Base-by-base conservation (phyloP, 257 asterid species). In the Rehmannia glutinosa region DNA sequence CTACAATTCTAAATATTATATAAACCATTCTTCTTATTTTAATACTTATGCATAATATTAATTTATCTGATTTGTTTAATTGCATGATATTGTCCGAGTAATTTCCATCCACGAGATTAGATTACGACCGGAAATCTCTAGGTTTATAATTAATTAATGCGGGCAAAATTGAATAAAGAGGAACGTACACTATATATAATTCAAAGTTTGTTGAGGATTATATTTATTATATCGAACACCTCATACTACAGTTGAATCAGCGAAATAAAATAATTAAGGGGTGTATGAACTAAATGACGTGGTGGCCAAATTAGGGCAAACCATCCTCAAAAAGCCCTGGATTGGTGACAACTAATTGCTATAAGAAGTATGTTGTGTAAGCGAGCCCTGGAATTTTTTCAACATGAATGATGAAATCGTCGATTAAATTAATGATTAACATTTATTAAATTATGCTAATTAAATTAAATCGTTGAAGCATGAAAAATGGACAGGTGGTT, bases 121-220 rank as follows among this genome's bases (percentile, higher is more conserved):
- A 47, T 57, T n/a, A 47, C 13, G 60, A 6, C 6, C 35, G 38
- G 54, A 62, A 49, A 27, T 63, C 46, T 20, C 20, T 10, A 9
- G n/a, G n/a, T n/a, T n/a, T n/a, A n/a, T n/a, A n/a, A n/a, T n/a
- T n/a, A 55, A 56, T 70, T 30, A 38, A 50, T 68, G 58, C 53
- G 54, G 75, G 63, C 24, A 36, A 30, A 28, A 57, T 56, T 55
- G 72, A 52, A 70, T 60, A 27, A 35, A 33, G 36, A 11, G 16
- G 4, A n/a, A n/a, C n/a, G n/a, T n/a, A n/a, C n/a, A n/a, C n/a
- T n/a, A 62, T 60, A 52, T 59, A 54, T 54, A 55, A 70, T 80
- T 79, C 77, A 76, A 77, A 74, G 86, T 75, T 86, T 77, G 87
- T 86, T 83, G 87, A 66, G 62, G 74, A 69, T 64, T 39, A n/a